These are phyloP conservation scores for Lactarius evosmus DNA, from an alignment of 768 basidiomycete genomes.

Conservation along the genomic window DNA sequence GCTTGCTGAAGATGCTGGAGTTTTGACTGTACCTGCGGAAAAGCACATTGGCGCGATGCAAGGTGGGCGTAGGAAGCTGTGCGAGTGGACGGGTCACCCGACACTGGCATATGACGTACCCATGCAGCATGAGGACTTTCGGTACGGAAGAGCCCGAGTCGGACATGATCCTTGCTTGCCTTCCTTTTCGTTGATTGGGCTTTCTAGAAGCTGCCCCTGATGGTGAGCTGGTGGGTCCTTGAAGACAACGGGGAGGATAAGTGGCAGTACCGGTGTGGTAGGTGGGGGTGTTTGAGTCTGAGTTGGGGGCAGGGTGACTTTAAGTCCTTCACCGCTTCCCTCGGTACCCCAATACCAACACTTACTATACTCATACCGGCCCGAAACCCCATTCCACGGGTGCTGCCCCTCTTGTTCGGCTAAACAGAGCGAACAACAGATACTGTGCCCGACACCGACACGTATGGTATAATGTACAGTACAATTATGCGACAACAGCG, in stretches of 20 bases:
- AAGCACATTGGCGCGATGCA: background rate
- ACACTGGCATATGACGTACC: constrained; percentile 11
- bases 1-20: constrained; percentile 62
- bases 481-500: constrained; percentile 8
- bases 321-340: background rate
- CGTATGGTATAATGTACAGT: background rate
- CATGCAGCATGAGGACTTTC: constrained; percentile 23
- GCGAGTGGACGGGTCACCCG: background rate
- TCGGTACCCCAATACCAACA: background rate
- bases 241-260: background rate
- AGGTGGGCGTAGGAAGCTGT: background rate
- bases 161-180: constrained; percentile 6
- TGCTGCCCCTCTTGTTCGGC: background rate
- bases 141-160: background rate
- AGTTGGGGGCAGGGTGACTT: background rate
- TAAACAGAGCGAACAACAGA: background rate
- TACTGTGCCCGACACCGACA: no score
- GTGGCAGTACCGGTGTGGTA: background rate
- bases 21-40: constrained; percentile 60
- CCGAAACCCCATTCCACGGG: constrained; percentile 5
- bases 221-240: background rate
- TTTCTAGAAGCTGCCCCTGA: background rate
- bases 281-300: background rate
- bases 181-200: background rate
- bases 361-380: background rate